phyloP scores from a whole-genome alignment of 495 filamentous ascomycete species.

The Talaromyces nanjingensis region DNA sequence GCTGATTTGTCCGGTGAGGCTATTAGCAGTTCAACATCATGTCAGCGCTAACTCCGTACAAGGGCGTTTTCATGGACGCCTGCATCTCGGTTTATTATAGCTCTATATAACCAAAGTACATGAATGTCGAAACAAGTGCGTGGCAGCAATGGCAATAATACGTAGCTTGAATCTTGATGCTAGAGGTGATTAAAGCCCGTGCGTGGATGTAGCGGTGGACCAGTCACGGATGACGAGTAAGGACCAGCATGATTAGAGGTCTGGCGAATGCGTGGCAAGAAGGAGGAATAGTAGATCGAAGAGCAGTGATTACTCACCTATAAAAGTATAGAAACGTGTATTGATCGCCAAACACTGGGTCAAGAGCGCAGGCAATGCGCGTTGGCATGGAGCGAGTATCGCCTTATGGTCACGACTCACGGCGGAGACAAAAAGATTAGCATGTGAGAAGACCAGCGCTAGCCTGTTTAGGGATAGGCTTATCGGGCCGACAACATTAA shows the following conservation, averaged over 20 bases:
- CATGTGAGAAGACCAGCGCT: background rate
- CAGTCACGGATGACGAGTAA: background rate
- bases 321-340: background rate
- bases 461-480: background rate
- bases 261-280: background rate
- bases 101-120: background rate
- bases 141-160: constrained; percentile 2
- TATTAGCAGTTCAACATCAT: background rate
- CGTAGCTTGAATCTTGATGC: background rate
- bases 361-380: background rate
- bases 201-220: constrained; percentile 2
- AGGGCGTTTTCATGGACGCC: too few species aligned
- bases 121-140: background rate
- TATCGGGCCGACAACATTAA: background rate
- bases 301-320: background rate
- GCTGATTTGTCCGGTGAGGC: background rate
- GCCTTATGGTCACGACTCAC: background rate
- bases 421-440: background rate
- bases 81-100: too few species aligned
- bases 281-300: background rate
- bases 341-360: background rate
- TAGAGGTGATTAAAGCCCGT: constrained; percentile 1
- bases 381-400: background rate
- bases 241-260: background rate
- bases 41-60: background rate